Evolutionary conservation across 306 rosid genomes (phyloP).

Genomic region (Vachellia pachyceras): DNA sequence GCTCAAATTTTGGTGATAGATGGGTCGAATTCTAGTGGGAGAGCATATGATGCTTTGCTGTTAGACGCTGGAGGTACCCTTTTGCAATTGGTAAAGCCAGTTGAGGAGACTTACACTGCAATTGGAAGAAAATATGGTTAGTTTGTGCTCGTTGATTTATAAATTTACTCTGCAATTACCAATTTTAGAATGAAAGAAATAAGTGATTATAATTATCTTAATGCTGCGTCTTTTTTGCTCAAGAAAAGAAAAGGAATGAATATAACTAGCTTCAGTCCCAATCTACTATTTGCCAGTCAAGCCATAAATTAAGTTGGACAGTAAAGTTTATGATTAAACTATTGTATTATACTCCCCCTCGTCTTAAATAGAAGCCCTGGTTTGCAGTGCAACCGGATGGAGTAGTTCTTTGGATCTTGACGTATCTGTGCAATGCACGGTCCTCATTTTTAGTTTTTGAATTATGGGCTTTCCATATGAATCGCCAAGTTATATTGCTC

Average conservation of each 20-base stretch:
- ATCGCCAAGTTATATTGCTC: not conserved
- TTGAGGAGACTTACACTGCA: conserved; percentile 72
- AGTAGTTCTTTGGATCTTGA: not conserved
- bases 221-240: not conserved
- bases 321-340: not conserved
- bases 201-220: not conserved
- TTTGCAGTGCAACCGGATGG: too few species aligned
- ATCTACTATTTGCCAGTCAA: not conserved
- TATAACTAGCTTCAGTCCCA: not conserved
- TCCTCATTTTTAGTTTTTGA: not conserved
- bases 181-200: not conserved
- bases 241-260: not conserved
- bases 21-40: conserved; percentile 37
- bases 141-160: conserved; percentile 3
- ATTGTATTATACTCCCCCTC: not conserved
- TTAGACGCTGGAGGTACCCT: conserved; percentile 99
- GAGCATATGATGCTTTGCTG: conserved; percentile 73
- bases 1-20: conserved; percentile 26
- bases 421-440: not conserved
- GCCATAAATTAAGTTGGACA: not conserved
- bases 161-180: not conserved
- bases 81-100: conserved; percentile 80
- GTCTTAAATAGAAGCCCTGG: too few species aligned
- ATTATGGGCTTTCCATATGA: not conserved
- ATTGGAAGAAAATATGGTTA: conserved; percentile 79